Evolutionary conservation across 345 rosid genomes (phyloP).

Genomic region (Eucalyptus cladocalyx): DNA sequence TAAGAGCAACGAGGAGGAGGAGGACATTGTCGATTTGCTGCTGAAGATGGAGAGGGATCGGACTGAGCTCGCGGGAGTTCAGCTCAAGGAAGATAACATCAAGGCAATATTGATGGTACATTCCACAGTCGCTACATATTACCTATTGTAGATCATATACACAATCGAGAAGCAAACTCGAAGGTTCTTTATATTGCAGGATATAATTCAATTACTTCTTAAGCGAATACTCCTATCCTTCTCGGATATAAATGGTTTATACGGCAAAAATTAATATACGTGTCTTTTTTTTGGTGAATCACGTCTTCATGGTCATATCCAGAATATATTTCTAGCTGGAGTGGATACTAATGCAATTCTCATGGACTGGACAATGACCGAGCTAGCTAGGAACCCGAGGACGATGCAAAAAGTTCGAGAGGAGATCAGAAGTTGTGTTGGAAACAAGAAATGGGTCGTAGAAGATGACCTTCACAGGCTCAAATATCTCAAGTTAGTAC

Average conservation of each 20-base stretch:
- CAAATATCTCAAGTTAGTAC: constrained; percentile 23
- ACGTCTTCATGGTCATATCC: background rate
- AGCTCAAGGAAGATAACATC: background rate
- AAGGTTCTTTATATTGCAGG: background rate
- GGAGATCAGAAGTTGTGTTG: constrained; percentile 18
- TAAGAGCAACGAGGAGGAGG: background rate
- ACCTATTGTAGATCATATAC: background rate
- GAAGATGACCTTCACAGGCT: constrained; percentile 17
- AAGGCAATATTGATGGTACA: constrained; percentile 1
- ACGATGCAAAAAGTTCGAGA: constrained; percentile 25
- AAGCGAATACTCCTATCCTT: background rate
- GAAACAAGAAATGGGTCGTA: constrained; percentile 5
- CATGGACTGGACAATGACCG: constrained; percentile 37
- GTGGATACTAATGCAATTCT: constrained; percentile 2
- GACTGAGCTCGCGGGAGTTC: background rate
- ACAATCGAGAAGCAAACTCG: background rate
- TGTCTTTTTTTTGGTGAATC: background rate
- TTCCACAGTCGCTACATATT: background rate
- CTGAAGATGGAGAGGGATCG: background rate
- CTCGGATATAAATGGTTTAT: background rate
- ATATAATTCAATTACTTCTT: background rate
- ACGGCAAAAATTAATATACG: background rate
- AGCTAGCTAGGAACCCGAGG: constrained; percentile 22
- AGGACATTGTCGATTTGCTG: constrained; percentile 10
- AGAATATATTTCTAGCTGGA: constrained; percentile 30